Base-by-base conservation (phyloP, 2,329 filamentous ascomycete species). In the Clarireedia monteithiana region DNA sequence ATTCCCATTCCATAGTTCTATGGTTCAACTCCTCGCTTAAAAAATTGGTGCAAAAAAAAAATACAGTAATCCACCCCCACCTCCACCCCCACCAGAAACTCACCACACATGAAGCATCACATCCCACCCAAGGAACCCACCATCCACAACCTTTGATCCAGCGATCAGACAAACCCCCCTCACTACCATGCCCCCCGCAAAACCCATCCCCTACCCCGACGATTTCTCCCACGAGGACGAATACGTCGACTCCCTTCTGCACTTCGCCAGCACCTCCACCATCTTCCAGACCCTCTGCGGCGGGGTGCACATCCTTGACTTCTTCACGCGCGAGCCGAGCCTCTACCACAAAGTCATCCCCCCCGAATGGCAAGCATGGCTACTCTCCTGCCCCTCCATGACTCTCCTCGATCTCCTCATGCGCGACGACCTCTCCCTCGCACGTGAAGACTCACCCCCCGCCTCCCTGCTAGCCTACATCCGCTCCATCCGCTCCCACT, bases 281-380 rank as follows among this genome's bases (percentile, higher is more conserved):
- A 77, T 90, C 1, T 91, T 96, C 64, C 87, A 89, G 62, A 89
- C 89, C 26, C 78, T 99, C n/a, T 96, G 91, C 68, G 94, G 94
- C 53, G 91, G 92, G n/a, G 89, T 97, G 0, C 94, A 99, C 68
- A 91, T 99, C 60, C 79, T 97, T 56, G 94, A 99, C 70, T 97
- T 99, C 72, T 90, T 96, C 73, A 96, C 91, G 2, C 82, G 83
- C 44, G 82, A 90, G 48, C 89, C 90, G 5, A 87, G 90, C 60
- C 78, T 96, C 0, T 99, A 96, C 69, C 82, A 86, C 52, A 77
- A 80, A 1, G 80, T 92, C 1, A 72, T 99, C 1, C 89, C 91
- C 0, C 69, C 79, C 58, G 84, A 91, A 70, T 99, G 94, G 94
- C 83, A 89, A 61, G 68, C 76, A 0, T 97, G 91, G 73, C 85